Evolutionary conservation across 73 alveolate genomes (phyloP).

Genomic region (Diophrys appendiculata): DNA sequence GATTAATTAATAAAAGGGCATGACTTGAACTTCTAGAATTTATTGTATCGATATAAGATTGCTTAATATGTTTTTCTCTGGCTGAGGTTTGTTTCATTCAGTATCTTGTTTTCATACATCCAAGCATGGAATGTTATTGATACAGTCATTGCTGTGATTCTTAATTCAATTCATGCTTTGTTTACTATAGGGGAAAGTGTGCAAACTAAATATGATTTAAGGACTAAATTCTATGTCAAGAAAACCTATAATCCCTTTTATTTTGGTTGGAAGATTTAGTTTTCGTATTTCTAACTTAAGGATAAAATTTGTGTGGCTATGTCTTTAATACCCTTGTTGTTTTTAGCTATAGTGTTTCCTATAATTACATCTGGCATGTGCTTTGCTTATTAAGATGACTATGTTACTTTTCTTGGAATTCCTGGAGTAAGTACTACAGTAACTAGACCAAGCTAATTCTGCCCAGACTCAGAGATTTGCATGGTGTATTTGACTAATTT

Average conservation of each 20-base stretch:
- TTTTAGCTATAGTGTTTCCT: neutral
- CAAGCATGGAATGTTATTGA: neutral
- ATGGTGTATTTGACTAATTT: neutral
- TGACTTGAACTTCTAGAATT: neutral
- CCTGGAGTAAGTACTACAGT: neutral
- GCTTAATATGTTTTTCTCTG: neutral
- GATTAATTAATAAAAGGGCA: neutral
- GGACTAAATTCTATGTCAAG: neutral
- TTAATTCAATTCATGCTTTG: no score
- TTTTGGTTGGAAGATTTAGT: neutral
- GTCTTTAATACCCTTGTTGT: neutral
- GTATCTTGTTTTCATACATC: neutral
- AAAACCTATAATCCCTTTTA: neutral
- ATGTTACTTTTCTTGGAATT: neutral
- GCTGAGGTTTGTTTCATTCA: neutral
- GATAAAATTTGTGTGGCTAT: neutral
- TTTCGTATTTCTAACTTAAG: neutral
- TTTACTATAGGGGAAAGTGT: neutral
- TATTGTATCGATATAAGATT: no score
- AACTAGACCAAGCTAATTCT: neutral
- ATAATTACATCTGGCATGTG: neutral
- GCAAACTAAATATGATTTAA: no score
- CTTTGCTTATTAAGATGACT: neutral
- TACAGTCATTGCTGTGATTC: neutral
- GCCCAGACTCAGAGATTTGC: neutral